Evolutionary conservation across 192 early-diverging fungal species (phyloP), one percentile per base, ranked within the genome.

Genomic region (Backusella tarrabulga): DNA sequence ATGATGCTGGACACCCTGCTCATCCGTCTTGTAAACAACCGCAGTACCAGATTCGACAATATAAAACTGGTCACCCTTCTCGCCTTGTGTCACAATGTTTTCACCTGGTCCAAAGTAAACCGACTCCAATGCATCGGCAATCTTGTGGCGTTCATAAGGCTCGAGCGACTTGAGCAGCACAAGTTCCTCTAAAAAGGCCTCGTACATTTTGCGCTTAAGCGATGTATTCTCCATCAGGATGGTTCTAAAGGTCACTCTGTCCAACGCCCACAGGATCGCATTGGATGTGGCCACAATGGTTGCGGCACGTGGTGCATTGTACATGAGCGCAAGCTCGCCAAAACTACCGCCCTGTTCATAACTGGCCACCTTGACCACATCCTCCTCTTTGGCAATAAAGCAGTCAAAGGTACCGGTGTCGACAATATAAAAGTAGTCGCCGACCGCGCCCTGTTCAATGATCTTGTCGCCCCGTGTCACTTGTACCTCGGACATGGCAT

Each of bases 281-380:
- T 94, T 90, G 6, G 90, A 63, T 0, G 96, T 98, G 1, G 96
- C 93, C 6, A 88, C 86, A n/a, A 99, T 93, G 0, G 97, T 98
- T 32, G 98, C 98, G 0, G 98, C 98, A 44, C 98, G 91, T 15
- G 98, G 98, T 11, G 96, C 97, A 79, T 98, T 98, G 85, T 99
- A 99, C 98, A 99, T 99, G 12, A 99, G 88, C 44, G 98, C 98
- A 68, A 99, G 88, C 85, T 99, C 97, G 73, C 98, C 98, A 93
- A 99, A 99, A 80, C 91, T 93, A 66, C 95, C 97, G 52, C 94
- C 92, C 8, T 93, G 87, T 6, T 84, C 92, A 77, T 97, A 97
- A 54, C 88, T 86, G 66, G 89, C 83, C 4, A 98, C 97, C 93
- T 72, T 95, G 66, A 86, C 83, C 5, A 93, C 87, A 6, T 84